Conservation (phyloP, 495 filamentous ascomycete species). For the Paragyromitra xinjiangensis region DNA sequence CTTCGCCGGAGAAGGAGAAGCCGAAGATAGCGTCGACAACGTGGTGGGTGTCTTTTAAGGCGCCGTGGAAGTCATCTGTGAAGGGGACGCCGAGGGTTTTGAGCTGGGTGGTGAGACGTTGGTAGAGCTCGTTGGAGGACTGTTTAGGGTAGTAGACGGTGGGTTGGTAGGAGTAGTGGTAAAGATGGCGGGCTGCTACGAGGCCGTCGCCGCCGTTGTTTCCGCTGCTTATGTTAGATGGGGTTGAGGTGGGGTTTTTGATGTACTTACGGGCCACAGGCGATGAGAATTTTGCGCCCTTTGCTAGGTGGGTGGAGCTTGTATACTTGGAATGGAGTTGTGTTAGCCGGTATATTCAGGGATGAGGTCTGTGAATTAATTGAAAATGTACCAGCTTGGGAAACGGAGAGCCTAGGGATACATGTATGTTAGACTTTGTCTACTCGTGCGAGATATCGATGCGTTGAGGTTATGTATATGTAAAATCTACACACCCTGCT, state of each 20-base stretch:
- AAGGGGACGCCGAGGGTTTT: conserved; percentile 84
- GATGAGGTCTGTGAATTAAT: not conserved
- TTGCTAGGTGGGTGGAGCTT: conserved; percentile 78
- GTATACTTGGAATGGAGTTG: conserved; percentile 68
- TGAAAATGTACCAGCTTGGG: conserved; percentile 75
- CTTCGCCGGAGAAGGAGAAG: conserved; percentile 91
- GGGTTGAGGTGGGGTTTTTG: not conserved
- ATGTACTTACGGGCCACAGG: conserved; percentile 81
- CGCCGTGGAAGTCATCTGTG: conserved; percentile 76
- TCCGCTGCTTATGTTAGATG: conserved; percentile 52
- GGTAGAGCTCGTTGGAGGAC: conserved; percentile 86
- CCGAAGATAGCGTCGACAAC: conserved; percentile 96
- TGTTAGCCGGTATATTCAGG: conserved; percentile 13
- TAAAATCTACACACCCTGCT: conserved; percentile 66
- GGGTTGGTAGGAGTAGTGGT: conserved; percentile 90
- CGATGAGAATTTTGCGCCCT: conserved; percentile 80
- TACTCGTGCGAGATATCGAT: not conserved
- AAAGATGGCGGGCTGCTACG: conserved; percentile 93
- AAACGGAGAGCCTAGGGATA: conserved; percentile 72
- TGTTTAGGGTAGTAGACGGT: conserved; percentile 93
- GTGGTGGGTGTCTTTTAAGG: conserved; percentile 74
- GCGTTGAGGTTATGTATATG: not conserved
- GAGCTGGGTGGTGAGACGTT: conserved; percentile 85
- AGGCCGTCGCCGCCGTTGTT: conserved; percentile 85
- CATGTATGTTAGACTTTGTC: conserved; percentile 1